These are phyloP conservation scores for Teratosphaeriaceae sp. DNA, from an alignment of 2,329 filamentous ascomycete species.

Conservation along the genomic window DNA sequence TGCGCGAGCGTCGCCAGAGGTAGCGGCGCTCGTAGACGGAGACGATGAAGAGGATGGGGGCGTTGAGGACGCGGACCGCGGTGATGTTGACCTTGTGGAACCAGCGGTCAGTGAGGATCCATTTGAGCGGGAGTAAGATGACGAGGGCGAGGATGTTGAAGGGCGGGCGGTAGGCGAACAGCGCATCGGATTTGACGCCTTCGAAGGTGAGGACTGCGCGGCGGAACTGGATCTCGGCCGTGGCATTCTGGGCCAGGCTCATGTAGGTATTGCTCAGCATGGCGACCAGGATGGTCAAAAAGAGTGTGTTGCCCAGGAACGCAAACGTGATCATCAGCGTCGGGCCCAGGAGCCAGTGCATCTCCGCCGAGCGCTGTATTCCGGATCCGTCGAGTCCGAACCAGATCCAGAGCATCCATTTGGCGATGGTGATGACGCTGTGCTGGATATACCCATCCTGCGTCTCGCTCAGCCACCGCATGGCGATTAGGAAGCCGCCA, in stretches of 20 bases:
- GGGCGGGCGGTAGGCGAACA: conserved; percentile 76
- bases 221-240: conserved; percentile 77
- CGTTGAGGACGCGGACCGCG: conserved; percentile 65
- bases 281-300: conserved; percentile 81
- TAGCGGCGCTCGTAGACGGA: conserved; percentile 62
- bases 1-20: conserved; percentile 50
- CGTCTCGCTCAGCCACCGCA: conserved; percentile 69
- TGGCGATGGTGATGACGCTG: conserved; percentile 61
- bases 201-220: conserved; percentile 76
- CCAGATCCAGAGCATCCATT: conserved; percentile 94
- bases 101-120: conserved; percentile 71
- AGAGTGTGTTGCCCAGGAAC: conserved; percentile 79
- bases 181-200: conserved; percentile 76
- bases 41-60: conserved; percentile 66
- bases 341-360: conserved; percentile 74
- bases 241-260: conserved; percentile 67
- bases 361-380: conserved; percentile 54
- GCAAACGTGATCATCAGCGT: conserved; percentile 76
- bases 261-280: conserved; percentile 82
- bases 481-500: conserved; percentile 69
- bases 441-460: conserved; percentile 31
- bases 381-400: conserved; percentile 71
- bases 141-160: conserved; percentile 76
- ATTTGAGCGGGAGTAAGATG: conserved; percentile 69
- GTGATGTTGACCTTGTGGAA: conserved; percentile 87